Evolutionary conservation across 164 flowering plant species (phyloP).

Genomic region (Taxillus chinensis): DNA sequence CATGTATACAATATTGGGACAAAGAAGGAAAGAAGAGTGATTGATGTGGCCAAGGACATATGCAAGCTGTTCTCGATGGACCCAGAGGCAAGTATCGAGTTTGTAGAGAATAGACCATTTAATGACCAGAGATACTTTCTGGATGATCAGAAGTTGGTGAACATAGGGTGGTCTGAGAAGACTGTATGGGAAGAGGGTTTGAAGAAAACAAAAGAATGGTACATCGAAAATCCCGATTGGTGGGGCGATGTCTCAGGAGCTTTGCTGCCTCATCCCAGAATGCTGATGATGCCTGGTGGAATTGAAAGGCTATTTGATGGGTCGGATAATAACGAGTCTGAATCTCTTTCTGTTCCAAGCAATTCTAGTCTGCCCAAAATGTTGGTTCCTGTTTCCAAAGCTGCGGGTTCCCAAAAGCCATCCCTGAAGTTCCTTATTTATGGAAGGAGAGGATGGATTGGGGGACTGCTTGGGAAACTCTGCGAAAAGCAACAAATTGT

Average conservation of each 20-base stretch:
- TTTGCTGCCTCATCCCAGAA: constrained; percentile 1
- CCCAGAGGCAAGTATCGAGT: constrained; percentile 2
- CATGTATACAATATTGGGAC: constrained; percentile 4
- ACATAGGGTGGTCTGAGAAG: constrained; percentile 2
- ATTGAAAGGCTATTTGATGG: not conserved
- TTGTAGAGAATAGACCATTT: constrained; percentile 3
- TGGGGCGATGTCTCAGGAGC: constrained; percentile 4
- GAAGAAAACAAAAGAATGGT: constrained; percentile 3
- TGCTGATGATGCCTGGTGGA: constrained; percentile 5
- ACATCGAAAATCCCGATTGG: not conserved
- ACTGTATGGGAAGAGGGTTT: constrained; percentile 1
- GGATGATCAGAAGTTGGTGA: not conserved
- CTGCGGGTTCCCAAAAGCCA: not conserved
- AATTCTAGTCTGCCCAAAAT: not conserved
- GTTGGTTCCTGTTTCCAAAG: not conserved
- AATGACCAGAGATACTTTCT: constrained; percentile 4
- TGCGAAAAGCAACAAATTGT: constrained; percentile 19
- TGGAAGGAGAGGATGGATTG: constrained; percentile 23
- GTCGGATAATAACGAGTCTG: not conserved
- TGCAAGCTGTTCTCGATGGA: constrained; percentile 2
- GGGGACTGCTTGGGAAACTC: constrained; percentile 17
- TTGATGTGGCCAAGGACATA: constrained; percentile 1
- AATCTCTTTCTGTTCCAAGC: not conserved
- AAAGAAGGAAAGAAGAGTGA: not conserved
- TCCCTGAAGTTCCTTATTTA: constrained; percentile 7